Base-by-base conservation (phyloP, 495 filamentous ascomycete species). In the Annulohypoxylon bovei region DNA sequence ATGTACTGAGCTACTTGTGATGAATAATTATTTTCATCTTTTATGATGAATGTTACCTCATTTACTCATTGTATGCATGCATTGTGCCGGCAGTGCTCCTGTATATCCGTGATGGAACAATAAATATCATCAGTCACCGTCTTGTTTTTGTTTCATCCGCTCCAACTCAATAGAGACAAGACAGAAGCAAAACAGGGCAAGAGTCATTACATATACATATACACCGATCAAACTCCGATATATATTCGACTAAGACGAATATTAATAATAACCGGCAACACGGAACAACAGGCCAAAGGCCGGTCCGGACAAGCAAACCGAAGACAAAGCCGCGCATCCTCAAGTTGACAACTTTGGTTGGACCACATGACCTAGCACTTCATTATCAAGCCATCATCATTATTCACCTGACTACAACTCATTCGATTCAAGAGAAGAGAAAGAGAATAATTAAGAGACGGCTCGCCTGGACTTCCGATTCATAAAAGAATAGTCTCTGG, bases 351-450 rank as follows among this genome's bases (percentile, higher is more conserved):
- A 40, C 4, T 35, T 52, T 50, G 59, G 64, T 50, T 56, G 47
- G 33, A 50, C 64, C 70, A 68, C 60, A 68, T 72, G 70, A 72
- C 70, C 55, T 42, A 68, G 65, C 40, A 55, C 37, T 72, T 72
- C 65, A 72, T 72, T 72, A 72, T 72, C 70, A 72, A 72, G 37
- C 70, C 70, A 72, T 68, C 60, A 68, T 72, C 65, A 42, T 72
- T 68, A 61, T 59, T 68, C 69, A 72, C 69, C 69, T 72, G 69
- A 72, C 54, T 55, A 61, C 60, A 65, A 68, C 70, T 62, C 70
- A 72, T 68, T 53, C 61, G 65, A 65, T 57, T 50, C 20, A 8
- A 27, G 44, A 61, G 40, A 22, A 42, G 53, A 64, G 46, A 56
- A 72, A 72, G 69, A 62, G 44, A 50, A 46, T 11, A 55, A 16